Conservation (phyloP, 805 yeast genomes). For the Cephaloascus albidus region DNA sequence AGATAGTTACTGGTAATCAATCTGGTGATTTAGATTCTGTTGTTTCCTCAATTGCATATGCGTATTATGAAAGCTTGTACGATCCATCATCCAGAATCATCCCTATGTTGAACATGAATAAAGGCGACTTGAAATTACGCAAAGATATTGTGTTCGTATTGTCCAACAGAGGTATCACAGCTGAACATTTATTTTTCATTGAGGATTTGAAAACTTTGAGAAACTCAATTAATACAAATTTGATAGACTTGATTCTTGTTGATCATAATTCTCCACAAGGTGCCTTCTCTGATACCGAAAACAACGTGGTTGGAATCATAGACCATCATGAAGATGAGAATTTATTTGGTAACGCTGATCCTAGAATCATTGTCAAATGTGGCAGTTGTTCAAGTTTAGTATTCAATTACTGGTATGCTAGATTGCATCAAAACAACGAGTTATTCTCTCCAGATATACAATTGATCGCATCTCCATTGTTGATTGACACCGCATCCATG, state of each 20-base stretch:
- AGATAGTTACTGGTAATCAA: slow-evolving; percentile 71
- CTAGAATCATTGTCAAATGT: slow-evolving; percentile 48
- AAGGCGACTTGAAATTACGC: slow-evolving; percentile 55
- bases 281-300: slow-evolving; percentile 16
- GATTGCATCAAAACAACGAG: slow-evolving; percentile 7
- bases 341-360: slow-evolving; percentile 36
- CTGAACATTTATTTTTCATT: slow-evolving; percentile 44
- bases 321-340: slow-evolving; percentile 85
- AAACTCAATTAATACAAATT: slow-evolving; percentile 5
- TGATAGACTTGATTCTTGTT: slow-evolving; percentile 49
- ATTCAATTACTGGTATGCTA: slow-evolving; percentile 45
- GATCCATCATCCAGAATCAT: slow-evolving; percentile 25
- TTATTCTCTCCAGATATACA: slow-evolving; percentile 25
- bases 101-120: slow-evolving; percentile 74
- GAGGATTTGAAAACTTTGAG: slow-evolving; percentile 48
- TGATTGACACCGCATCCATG: slow-evolving; percentile 71
- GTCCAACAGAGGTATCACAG: slow-evolving; percentile 31
- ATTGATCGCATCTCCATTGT: slow-evolving; percentile 56
- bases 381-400: slow-evolving; percentile 84
- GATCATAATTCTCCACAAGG: slow-evolving; percentile 76
- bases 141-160: slow-evolving; percentile 61
- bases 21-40: slow-evolving; percentile 87
- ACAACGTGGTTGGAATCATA: slow-evolving; percentile 47
- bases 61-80: slow-evolving; percentile 40
- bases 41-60: slow-evolving; percentile 62